Percentiles rank a stretch among this genome's conserved stretches.
Conservation (phyloP, 2,329 filamentous ascomycete species). For the Penicillium sp. region DNA sequence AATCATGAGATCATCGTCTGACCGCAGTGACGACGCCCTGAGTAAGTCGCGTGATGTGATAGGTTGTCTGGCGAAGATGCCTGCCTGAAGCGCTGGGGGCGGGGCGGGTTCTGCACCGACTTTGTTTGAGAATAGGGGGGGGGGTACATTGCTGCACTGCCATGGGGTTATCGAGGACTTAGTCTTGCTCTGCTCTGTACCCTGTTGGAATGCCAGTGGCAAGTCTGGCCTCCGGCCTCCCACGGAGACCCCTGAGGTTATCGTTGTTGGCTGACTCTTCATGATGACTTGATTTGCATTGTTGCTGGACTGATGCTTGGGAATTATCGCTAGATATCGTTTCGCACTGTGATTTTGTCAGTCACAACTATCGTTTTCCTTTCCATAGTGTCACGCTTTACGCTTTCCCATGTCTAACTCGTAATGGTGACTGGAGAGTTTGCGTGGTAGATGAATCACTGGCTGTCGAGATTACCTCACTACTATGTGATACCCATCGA, state of each 20-base stretch:
- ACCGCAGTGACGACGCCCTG: constrained; percentile 17
- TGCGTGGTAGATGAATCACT: too few species aligned
- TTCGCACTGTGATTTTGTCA: too few species aligned
- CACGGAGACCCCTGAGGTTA: too few species aligned
- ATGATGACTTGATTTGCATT: too few species aligned
- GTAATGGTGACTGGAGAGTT: neutral
- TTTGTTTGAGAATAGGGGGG: neutral
- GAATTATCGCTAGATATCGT: too few species aligned
- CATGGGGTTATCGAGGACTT: neutral
- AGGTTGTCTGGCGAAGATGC: constrained; percentile 9
- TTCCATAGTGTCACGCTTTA: too few species aligned
- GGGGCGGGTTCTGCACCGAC: constrained; percentile 11
- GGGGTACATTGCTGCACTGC: neutral
- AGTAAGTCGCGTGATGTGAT: constrained; percentile 18
- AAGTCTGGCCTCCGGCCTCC: too few species aligned
- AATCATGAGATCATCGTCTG: constrained; percentile 21
- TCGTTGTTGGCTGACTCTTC: too few species aligned
- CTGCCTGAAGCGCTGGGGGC: constrained; percentile 5
- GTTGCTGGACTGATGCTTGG: too few species aligned
- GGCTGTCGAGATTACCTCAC: neutral
- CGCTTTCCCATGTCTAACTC: too few species aligned
- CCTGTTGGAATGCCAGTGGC: neutral
- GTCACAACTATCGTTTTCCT: too few species aligned
- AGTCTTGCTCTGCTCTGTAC: neutral
- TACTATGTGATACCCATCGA: constrained; percentile 1